phyloP scores from a whole-genome alignment of 257 asterid species.

The Cruciata laevipes region DNA sequence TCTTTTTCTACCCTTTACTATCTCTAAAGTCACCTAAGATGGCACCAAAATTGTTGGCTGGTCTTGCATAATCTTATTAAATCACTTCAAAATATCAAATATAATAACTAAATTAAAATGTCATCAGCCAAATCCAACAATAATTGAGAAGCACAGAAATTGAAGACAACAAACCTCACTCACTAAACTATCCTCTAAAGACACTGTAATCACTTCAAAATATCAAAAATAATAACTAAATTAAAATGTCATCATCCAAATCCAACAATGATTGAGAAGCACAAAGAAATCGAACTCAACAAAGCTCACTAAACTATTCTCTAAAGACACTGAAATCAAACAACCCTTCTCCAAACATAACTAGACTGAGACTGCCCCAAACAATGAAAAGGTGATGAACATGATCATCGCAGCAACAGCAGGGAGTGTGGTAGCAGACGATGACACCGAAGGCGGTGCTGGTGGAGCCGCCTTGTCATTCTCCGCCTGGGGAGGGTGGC shows the following conservation, averaged over 20 bases:
- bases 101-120: neutral
- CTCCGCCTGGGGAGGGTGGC: conserved; percentile 24
- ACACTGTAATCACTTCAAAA: neutral
- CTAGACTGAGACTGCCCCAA: conserved; percentile 21
- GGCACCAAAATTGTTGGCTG: too few relatives aligned
- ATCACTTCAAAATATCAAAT: too few relatives aligned
- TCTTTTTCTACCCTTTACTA: too few relatives aligned
- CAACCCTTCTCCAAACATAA: neutral
- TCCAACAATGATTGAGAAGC: neutral
- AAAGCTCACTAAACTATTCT: too few relatives aligned
- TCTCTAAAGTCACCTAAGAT: too few relatives aligned
- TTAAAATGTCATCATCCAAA: neutral
- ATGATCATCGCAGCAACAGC: conserved; percentile 1
- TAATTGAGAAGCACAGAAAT: neutral
- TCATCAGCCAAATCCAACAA: neutral
- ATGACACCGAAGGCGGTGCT: neutral
- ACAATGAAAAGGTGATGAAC: conserved; percentile 14
- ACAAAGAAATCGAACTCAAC: neutral
- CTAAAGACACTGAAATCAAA: neutral
- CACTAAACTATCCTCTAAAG: too few relatives aligned
- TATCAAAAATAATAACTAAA: too few relatives aligned
- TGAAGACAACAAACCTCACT: neutral
- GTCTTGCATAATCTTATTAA: too few relatives aligned
- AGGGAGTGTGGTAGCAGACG: conserved; percentile 8
- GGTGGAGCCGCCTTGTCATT: conserved; percentile 14